These are phyloP conservation scores for Naematelia encephala DNA, from an alignment of 768 basidiomycete genomes.

Conservation along the genomic window DNA sequence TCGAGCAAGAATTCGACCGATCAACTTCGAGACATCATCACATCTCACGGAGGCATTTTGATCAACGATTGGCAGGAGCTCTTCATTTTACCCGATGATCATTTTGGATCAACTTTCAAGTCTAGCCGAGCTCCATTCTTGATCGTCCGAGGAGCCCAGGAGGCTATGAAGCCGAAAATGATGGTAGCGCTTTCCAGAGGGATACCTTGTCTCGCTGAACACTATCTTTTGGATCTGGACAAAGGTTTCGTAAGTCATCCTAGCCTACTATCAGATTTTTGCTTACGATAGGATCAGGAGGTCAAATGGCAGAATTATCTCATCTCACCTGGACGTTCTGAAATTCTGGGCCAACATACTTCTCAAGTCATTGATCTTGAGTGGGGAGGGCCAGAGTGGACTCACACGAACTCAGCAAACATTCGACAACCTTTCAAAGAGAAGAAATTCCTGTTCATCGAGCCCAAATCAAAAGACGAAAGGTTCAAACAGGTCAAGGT, in stretches of 20 bases:
- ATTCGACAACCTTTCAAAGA: slow-evolving; percentile 22
- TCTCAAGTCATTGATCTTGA: slow-evolving; percentile 57
- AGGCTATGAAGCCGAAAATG: slow-evolving; percentile 66
- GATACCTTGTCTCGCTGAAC: slow-evolving; percentile 69
- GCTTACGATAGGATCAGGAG: slow-evolving; percentile 4
- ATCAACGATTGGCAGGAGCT: slow-evolving; percentile 18
- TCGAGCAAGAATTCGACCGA: not conserved
- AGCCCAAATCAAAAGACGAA: slow-evolving; percentile 11
- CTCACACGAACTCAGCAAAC: slow-evolving; percentile 34
- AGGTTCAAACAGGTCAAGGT: slow-evolving; percentile 22
- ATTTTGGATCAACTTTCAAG: slow-evolving; percentile 8
- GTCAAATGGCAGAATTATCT: slow-evolving; percentile 64
- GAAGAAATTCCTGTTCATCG: slow-evolving; percentile 25
- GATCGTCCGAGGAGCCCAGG: slow-evolving; percentile 9
- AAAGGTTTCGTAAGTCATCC: slow-evolving; percentile 12
- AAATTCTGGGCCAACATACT: slow-evolving; percentile 52
- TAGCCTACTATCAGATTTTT: not conserved
- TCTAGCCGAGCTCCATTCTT: slow-evolving; percentile 18
- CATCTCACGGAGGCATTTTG: slow-evolving; percentile 17
- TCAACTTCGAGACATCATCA: not conserved
- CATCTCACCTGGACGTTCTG: slow-evolving; percentile 57
- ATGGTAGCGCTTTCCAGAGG: slow-evolving; percentile 78
- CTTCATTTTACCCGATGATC: slow-evolving; percentile 9
- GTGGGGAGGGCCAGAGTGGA: slow-evolving; percentile 58
- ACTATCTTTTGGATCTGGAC: slow-evolving; percentile 53